Conservation (phyloP, 805 yeast genomes). For the Ogataea salicorniae region DNA sequence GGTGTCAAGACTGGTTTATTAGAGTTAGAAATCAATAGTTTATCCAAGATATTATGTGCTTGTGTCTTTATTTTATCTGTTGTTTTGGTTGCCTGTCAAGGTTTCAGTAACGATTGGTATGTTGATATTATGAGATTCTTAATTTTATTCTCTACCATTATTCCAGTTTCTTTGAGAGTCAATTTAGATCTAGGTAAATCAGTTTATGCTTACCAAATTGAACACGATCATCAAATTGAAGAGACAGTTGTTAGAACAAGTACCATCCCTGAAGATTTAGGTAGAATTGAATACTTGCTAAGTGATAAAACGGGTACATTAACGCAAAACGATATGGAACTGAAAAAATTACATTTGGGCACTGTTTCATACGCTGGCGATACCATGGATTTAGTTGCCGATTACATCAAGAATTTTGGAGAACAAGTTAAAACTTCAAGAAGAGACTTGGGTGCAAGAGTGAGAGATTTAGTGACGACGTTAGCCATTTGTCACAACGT, state of each 20-base stretch:
- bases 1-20: slow-evolving; percentile 86
- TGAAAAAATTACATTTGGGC: slow-evolving; percentile 89
- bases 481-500: slow-evolving; percentile 96
- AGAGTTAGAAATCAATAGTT: slow-evolving; percentile 82
- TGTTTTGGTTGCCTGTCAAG: slow-evolving; percentile 73
- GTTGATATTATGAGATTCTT: slow-evolving; percentile 85
- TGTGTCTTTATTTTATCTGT: slow-evolving; percentile 78
- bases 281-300: slow-evolving; percentile 86
- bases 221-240: slow-evolving; percentile 75
- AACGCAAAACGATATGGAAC: slow-evolving; percentile 97
- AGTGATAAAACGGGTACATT: slow-evolving; percentile 97
- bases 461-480: slow-evolving; percentile 74
- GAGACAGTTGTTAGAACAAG: slow-evolving; percentile 93
- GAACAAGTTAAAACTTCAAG: slow-evolving; percentile 34
- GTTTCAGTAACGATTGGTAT: slow-evolving; percentile 75
- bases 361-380: slow-evolving; percentile 89
- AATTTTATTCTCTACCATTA: slow-evolving; percentile 88
- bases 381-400: slow-evolving; percentile 81
- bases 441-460: slow-evolving; percentile 70
- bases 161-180: slow-evolving; percentile 93
- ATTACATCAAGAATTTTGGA: slow-evolving; percentile 44
- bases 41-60: slow-evolving; percentile 83
- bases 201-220: slow-evolving; percentile 92
- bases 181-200: slow-evolving; percentile 93
- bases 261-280: slow-evolving; percentile 96